A percentile compares a stretch with the other conserved stretches of the same genome.
Conservation (phyloP, 2,329 filamentous ascomycete genomes). For the Xylaria sp. region DNA sequence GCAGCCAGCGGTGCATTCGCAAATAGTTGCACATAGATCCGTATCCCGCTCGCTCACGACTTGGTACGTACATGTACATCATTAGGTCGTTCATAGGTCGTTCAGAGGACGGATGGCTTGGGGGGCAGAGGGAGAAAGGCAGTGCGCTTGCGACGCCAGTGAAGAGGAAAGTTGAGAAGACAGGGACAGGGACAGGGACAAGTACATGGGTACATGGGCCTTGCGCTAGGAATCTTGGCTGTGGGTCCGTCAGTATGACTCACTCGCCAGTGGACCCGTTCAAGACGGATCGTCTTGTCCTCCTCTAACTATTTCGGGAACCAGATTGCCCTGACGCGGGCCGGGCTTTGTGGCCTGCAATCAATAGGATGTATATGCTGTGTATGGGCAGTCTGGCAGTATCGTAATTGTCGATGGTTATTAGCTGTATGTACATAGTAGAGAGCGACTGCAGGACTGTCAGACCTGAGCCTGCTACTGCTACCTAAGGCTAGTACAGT, state of each 20-base stretch:
- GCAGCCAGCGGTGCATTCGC: neutral
- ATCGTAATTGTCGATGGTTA: conserved; percentile 35
- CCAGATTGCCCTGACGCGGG: conserved; percentile 12
- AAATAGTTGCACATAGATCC: neutral
- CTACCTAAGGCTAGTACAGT: no score
- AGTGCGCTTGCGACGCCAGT: neutral
- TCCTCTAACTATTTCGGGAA: conserved; percentile 31
- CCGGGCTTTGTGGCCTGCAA: conserved; percentile 5
- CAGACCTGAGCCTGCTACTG: no score
- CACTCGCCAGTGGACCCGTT: conserved; percentile 31
- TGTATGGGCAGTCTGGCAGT: no score
- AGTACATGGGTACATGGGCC: no score
- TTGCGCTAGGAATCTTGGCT: conserved; percentile 11
- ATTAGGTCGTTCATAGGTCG: neutral
- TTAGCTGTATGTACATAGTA: no score
- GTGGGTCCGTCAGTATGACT: conserved; percentile 31
- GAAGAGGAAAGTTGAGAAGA: neutral
- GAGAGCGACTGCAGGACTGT: conserved; percentile 28
- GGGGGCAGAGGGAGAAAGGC: no score
- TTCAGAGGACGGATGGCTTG: neutral
- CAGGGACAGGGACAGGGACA: no score
- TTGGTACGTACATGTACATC: neutral
- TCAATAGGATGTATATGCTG: no score
- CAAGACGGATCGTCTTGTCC: conserved; percentile 27
- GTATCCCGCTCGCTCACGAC: no score